Conservation (phyloP, 2,329 filamentous ascomycete genomes). For the Pseudogymnoascus sp. region DNA sequence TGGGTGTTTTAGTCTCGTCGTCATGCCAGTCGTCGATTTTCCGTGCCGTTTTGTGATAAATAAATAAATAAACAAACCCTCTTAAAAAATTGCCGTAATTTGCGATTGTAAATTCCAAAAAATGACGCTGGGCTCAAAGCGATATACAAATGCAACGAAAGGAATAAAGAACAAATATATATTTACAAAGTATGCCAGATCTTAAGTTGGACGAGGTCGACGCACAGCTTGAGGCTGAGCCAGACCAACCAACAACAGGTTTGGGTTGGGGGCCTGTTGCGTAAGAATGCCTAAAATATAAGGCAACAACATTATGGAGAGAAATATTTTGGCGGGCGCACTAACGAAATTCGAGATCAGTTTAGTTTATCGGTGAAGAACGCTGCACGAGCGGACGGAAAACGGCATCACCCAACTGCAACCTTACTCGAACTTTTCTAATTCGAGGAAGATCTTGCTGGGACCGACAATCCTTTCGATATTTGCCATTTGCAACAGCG, state of each 20-base stretch:
- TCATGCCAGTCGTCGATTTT: neutral
- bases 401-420: neutral
- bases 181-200: neutral
- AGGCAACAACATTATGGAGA: neutral
- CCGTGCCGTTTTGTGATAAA: neutral
- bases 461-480: neutral
- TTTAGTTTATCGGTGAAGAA: constrained; percentile 6
- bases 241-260: neutral
- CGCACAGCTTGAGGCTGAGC: neutral
- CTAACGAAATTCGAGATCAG: constrained; percentile 9
- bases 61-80: neutral
- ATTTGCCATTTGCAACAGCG: constrained; percentile 2
- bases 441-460: neutral
- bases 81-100: neutral
- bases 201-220: neutral
- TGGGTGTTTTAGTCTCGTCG: neutral
- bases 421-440: constrained; percentile 1
- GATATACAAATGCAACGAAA: neutral
- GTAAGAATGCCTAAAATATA: neutral
- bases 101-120: neutral
- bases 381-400: constrained; percentile 1
- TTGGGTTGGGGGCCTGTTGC: neutral
- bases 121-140: neutral
- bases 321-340: constrained; percentile 2
- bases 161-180: neutral